These are phyloP conservation scores for Mucor saturninus DNA, from an alignment of 371 early-diverging fungal species.

Conservation along the genomic window DNA sequence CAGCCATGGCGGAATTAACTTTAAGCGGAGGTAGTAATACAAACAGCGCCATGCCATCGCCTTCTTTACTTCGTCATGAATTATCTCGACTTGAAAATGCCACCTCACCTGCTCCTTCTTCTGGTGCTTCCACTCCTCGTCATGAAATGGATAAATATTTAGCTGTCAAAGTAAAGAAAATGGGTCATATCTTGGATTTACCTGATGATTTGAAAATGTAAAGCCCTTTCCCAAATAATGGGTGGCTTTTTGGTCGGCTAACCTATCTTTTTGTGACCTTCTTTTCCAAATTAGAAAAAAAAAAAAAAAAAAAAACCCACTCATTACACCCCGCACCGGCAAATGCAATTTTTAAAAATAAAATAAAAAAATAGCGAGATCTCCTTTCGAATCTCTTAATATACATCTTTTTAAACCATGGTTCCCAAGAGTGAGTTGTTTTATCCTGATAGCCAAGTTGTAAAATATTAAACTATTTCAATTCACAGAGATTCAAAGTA, in stretches of 20 bases:
- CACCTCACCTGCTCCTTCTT: constrained; percentile 27
- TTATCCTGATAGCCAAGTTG: not conserved
- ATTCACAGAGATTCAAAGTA: constrained; percentile 57
- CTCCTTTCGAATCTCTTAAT: constrained; percentile 1
- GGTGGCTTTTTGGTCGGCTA: constrained; percentile 2
- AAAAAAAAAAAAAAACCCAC: constrained; percentile 3
- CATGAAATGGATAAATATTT: constrained; percentile 83
- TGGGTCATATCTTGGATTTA: constrained; percentile 87
- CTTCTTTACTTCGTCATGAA: constrained; percentile 13
- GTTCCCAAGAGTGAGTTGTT: constrained; percentile 27
- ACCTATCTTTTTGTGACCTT: constrained; percentile 10
- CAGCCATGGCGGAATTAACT: constrained; percentile 12
- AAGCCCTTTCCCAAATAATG: not conserved
- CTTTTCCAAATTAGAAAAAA: constrained; percentile 3
- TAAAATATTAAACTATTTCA: not conserved
- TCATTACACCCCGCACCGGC: too few relatives aligned
- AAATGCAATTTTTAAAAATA: constrained; percentile 4
- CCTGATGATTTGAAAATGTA: constrained; percentile 45
- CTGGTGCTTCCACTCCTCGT: constrained; percentile 31
- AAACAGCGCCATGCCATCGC: constrained; percentile 28
- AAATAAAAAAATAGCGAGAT: constrained; percentile 4
- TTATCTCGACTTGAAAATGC: not conserved
- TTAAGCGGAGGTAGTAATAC: constrained; percentile 20
- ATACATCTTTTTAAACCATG: constrained; percentile 15
- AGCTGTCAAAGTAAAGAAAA: constrained; percentile 81